These are phyloP conservation scores for Suhomyces canberraensis DNA, from an alignment of 805 yeast species.

Conservation along the genomic window DNA sequence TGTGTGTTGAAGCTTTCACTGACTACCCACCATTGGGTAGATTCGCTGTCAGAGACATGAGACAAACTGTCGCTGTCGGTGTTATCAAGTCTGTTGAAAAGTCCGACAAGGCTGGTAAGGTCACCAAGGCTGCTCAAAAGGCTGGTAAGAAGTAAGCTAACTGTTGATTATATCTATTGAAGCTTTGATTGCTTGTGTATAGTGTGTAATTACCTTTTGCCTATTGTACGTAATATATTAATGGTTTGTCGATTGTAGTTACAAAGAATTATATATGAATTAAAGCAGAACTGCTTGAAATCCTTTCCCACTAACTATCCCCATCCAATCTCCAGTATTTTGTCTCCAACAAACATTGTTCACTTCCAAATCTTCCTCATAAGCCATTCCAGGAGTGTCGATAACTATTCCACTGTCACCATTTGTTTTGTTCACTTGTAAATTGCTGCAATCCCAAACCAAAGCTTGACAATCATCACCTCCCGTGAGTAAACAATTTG, in stretches of 20 bases:
- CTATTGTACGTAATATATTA: constrained; percentile 2
- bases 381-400: constrained; percentile 45
- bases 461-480: constrained; percentile 73
- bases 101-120: constrained; percentile 86
- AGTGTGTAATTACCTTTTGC: constrained; percentile 1
- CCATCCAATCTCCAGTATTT: constrained; percentile 75
- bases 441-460: constrained; percentile 56
- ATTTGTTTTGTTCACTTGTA: constrained; percentile 9
- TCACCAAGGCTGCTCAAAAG: constrained; percentile 92
- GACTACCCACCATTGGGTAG: constrained; percentile 46
- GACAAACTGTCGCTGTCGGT: constrained; percentile 99
- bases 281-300: constrained; percentile 52
- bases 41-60: constrained; percentile 92
- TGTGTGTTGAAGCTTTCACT: constrained; percentile 44
- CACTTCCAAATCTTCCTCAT: constrained; percentile 64
- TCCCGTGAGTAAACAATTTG: constrained; percentile 60
- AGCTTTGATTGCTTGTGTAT: neutral
- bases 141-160: constrained; percentile 65
- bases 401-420: constrained; percentile 14
- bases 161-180: neutral
- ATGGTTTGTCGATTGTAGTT: neutral
- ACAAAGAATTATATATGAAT: neutral
- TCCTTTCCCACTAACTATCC: constrained; percentile 65
- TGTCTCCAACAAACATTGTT: constrained; percentile 73
- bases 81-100: constrained; percentile 94